Base-by-base conservation (phyloP, 257 asterid genomes). In the Solanum bukasovii region DNA sequence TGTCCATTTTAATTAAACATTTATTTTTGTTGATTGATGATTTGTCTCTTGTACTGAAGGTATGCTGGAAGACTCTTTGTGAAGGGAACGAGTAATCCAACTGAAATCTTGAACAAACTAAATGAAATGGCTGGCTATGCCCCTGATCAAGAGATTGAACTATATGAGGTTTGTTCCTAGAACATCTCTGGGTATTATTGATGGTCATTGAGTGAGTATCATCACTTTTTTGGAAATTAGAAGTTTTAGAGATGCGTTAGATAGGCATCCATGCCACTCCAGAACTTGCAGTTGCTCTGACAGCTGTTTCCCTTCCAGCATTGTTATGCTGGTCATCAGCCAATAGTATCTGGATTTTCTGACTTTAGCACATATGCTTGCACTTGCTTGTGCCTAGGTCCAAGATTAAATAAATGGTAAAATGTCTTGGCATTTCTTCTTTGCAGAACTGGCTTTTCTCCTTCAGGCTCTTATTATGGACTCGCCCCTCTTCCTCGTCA, bases 101-200 rank as follows among this genome's bases (percentile, higher is more conserved):
- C 88, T 88, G 99, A 96, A 83, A 93, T 95, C 87, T 86, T 95
- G 70, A 42, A 91, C 65, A 93, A 93, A 89, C 88, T 97, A 65
- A 96, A 95, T 91, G 98, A 93, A 91, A 87, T 97, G 98, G 98
- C 96, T 92, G 98, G 98, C 67, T 96, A 93, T 92, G 90, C 95
- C 71, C 95, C 94, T 12, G 98, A 95, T 88, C 98, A 96, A 91
- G 98, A 97, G 87, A 93, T 97, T 88, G 99, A 95, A 85, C 93
- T 97, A 84, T 97, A 92, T 90, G 99, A 97, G 99, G 99, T 97
- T 91, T 88, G 87, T 87, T 46, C 46, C 59, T 44, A 46, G 37
- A 63, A 34, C 18, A 35, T 37, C 33, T 49, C 63, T 61, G 67
- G 65, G 40, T 88, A 37, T 29, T 44, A 52, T 73, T 33, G 86